phyloP scores from a whole-genome alignment of 371 early-diverging fungal species.

The Lichtheimia ornata region DNA sequence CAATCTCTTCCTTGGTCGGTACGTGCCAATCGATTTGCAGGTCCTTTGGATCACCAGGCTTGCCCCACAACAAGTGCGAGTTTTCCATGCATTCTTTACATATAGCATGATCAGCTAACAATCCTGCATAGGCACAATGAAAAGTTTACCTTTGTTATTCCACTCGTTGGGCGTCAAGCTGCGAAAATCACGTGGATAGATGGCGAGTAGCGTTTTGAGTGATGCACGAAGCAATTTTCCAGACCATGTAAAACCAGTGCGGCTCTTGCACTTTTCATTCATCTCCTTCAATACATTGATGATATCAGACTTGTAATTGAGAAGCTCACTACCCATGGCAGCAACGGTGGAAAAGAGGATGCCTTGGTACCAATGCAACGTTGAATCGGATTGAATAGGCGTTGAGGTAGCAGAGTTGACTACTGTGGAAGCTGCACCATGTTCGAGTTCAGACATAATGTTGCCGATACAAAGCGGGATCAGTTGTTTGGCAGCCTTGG shows the following conservation, averaged over 20 bases:
- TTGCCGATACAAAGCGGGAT: constrained; percentile 61
- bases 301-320: constrained; percentile 56
- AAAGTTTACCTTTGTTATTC: constrained; percentile 35
- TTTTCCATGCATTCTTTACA: constrained; percentile 49
- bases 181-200: constrained; percentile 58
- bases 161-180: constrained; percentile 51
- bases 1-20: constrained; percentile 67
- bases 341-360: constrained; percentile 59
- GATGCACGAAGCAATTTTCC: constrained; percentile 57
- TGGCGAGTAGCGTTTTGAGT: constrained; percentile 44
- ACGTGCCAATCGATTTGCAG: constrained; percentile 76
- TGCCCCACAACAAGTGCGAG: constrained; percentile 81
- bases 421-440: constrained; percentile 68
- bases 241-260: constrained; percentile 74
- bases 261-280: constrained; percentile 61
- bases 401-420: constrained; percentile 55
- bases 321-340: constrained; percentile 53
- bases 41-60: constrained; percentile 51
- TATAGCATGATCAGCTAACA: not conserved
- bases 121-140: not conserved
- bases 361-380: constrained; percentile 80
- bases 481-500: constrained; percentile 56
- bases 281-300: constrained; percentile 48
- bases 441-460: constrained; percentile 69
- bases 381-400: constrained; percentile 65